These are phyloP conservation scores for Wickerhamiella sorbophila DNA, from an alignment of 805 yeast species.

Conservation along the genomic window DNA sequence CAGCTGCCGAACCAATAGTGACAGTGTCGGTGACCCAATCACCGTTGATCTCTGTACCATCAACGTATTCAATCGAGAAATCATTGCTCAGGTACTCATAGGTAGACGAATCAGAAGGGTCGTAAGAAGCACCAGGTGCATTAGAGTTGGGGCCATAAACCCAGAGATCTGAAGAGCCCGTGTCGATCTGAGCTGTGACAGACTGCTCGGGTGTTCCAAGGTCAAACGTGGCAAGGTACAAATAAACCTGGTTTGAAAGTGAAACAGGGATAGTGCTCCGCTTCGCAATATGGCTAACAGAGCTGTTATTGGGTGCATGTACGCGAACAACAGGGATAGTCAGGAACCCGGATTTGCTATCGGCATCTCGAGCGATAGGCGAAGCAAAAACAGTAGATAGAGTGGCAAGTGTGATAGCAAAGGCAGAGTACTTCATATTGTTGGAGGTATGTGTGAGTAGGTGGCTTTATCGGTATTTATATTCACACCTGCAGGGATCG, in stretches of 20 bases:
- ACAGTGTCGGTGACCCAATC: constrained; percentile 49
- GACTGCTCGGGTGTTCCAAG: constrained; percentile 42
- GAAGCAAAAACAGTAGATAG: neutral
- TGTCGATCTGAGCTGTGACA: constrained; percentile 42
- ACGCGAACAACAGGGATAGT: neutral
- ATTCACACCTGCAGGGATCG: too few species aligned
- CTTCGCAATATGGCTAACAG: neutral
- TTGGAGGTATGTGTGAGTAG: neutral
- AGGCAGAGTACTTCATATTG: neutral
- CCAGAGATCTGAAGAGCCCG: constrained; percentile 62
- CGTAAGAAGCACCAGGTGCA: constrained; percentile 8
- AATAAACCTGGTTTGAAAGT: constrained; percentile 10
- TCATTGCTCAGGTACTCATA: constrained; percentile 14
- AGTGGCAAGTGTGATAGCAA: neutral
- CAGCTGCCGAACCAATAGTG: constrained; percentile 31
- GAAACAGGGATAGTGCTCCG: constrained; percentile 6
- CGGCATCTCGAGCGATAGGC: neutral
- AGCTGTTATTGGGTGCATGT: neutral
- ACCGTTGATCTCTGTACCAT: constrained; percentile 32
- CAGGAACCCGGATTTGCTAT: neutral
- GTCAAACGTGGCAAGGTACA: constrained; percentile 12
- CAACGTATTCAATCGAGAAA: constrained; percentile 23
- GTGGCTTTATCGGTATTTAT: too few species aligned
- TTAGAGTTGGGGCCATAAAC: constrained; percentile 22
- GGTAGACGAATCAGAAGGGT: constrained; percentile 14